These are phyloP conservation scores for Talaromyces sp. DNA, from an alignment of 2,329 filamentous ascomycete genomes.

Conservation along the genomic window DNA sequence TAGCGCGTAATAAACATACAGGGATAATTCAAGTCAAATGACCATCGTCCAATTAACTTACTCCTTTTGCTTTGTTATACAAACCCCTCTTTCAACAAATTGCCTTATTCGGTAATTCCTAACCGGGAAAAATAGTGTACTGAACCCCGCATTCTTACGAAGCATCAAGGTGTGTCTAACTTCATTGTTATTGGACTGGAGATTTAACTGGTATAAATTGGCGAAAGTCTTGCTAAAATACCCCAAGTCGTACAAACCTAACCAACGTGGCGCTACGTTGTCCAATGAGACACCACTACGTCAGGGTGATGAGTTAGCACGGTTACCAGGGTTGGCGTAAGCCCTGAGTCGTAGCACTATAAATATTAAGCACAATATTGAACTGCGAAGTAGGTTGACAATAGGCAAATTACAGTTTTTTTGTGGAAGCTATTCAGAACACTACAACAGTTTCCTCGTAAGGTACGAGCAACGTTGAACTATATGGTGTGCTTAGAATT, in stretches of 20 bases:
- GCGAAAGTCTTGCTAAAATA: background rate
- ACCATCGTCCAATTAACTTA: too few relatives aligned
- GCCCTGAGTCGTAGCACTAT: too few relatives aligned
- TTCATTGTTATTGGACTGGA: background rate
- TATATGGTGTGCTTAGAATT: too few relatives aligned
- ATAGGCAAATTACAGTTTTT: too few relatives aligned
- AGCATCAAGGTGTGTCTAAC: background rate
- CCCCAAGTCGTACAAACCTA: background rate
- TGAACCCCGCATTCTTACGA: background rate
- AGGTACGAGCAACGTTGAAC: too few relatives aligned
- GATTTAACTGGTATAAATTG: background rate
- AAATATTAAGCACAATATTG: too few relatives aligned
- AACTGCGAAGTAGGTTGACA: too few relatives aligned
- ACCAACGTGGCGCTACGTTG: background rate
- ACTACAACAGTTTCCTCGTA: too few relatives aligned
- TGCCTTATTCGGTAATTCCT: constrained; percentile 1
- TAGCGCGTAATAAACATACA: background rate
- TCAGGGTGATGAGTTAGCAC: background rate
- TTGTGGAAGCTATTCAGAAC: too few relatives aligned
- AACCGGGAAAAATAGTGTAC: background rate
- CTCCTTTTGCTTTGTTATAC: background rate
- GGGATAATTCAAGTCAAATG: background rate
- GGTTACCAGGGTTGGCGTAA: too few relatives aligned
- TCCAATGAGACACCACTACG: background rate
- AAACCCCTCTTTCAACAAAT: background rate